These are phyloP conservation scores for Hibiscus mutabilis DNA, from an alignment of 345 rosid genomes.

Conservation along the genomic window DNA sequence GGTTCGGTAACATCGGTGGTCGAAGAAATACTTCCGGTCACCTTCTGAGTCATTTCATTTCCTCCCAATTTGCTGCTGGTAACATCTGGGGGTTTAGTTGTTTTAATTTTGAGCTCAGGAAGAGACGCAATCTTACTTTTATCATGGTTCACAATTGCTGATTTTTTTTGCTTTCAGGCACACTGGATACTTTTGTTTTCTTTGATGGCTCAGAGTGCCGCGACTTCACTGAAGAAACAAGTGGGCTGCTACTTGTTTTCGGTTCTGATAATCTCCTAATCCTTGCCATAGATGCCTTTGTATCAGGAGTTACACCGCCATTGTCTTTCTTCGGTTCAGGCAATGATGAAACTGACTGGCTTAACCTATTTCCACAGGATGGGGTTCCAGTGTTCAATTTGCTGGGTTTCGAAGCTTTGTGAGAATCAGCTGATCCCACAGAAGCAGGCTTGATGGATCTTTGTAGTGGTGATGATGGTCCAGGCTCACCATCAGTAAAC, in stretches of 20 bases:
- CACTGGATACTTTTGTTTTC: conserved; percentile 37
- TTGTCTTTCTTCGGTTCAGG: conserved; percentile 55
- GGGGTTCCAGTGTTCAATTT: conserved; percentile 41
- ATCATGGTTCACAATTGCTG: conserved; percentile 78
- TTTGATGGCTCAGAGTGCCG: conserved; percentile 30
- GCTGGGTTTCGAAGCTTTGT: conserved; percentile 43
- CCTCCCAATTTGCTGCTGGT: conserved; percentile 24
- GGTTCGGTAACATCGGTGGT: too few relatives aligned
- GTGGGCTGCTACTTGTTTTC: conserved; percentile 34
- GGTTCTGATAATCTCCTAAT: conserved; percentile 86
- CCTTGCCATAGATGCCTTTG: conserved; percentile 53
- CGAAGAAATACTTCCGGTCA: conserved; percentile 24
- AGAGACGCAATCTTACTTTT: conserved; percentile 72
- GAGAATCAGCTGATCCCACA: conserved; percentile 40
- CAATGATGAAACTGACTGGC: conserved; percentile 53
- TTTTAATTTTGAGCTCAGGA: conserved; percentile 64
- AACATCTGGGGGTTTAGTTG: conserved; percentile 33
- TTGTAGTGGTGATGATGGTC: conserved; percentile 63
- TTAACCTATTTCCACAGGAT: conserved; percentile 47
- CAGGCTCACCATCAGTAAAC: conserved; percentile 76
- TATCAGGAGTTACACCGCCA: conserved; percentile 32
- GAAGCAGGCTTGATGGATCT: conserved; percentile 46
- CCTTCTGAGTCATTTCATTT: too few relatives aligned
- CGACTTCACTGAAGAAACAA: conserved; percentile 42
- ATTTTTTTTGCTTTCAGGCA: conserved; percentile 57